Percentiles rank a stretch among this genome's conserved stretches.
Conservation (phyloP, 768 basidiomycete genomes). For the Boletales sp. region DNA sequence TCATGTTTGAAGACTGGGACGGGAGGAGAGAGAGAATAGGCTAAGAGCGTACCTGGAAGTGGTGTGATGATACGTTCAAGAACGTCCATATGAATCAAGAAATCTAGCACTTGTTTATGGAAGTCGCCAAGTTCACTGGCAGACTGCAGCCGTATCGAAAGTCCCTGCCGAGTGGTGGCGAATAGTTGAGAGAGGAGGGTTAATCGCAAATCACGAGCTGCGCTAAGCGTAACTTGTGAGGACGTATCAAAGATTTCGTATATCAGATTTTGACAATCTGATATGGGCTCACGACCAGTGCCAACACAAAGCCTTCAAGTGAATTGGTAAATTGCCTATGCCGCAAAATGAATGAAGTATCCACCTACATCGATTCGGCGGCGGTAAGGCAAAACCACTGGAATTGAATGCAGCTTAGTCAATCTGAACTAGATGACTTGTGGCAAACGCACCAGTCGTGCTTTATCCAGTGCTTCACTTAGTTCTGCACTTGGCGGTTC, state of each 20-base stretch:
- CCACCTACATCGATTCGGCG: slow-evolving; percentile 37
- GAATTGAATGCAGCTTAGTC: slow-evolving; percentile 10
- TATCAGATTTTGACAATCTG: slow-evolving; percentile 30
- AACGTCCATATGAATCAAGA: slow-evolving; percentile 33
- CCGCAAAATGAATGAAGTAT: not conserved
- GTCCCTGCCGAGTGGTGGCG: slow-evolving; percentile 29
- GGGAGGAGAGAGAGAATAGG: not conserved
- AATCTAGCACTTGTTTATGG: slow-evolving; percentile 32
- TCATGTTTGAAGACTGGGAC: not conserved
- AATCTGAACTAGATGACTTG: slow-evolving; percentile 9
- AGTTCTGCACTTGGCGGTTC: slow-evolving; percentile 29
- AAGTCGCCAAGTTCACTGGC: slow-evolving; percentile 29
- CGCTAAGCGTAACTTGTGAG: slow-evolving; percentile 15
- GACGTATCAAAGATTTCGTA: slow-evolving; percentile 30
- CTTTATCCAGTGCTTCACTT: slow-evolving; percentile 32
- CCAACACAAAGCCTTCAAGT: slow-evolving; percentile 40
- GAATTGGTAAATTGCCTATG: slow-evolving; percentile 1
- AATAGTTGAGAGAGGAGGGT: slow-evolving; percentile 36
- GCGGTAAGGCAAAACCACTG: slow-evolving; percentile 40
- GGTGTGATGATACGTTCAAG: slow-evolving; percentile 36
- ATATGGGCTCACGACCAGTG: slow-evolving; percentile 40
- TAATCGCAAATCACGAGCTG: slow-evolving; percentile 35
- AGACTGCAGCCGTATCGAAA: slow-evolving; percentile 28
- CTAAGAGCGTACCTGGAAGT: slow-evolving; percentile 31
- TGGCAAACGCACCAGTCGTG: slow-evolving; percentile 33